Percentiles rank a stretch among this genome's conserved stretches.
These are phyloP conservation scores for Rhizopus stolonifer DNA, from an alignment of 371 early-diverging fungal genomes.

Conservation along the genomic window DNA sequence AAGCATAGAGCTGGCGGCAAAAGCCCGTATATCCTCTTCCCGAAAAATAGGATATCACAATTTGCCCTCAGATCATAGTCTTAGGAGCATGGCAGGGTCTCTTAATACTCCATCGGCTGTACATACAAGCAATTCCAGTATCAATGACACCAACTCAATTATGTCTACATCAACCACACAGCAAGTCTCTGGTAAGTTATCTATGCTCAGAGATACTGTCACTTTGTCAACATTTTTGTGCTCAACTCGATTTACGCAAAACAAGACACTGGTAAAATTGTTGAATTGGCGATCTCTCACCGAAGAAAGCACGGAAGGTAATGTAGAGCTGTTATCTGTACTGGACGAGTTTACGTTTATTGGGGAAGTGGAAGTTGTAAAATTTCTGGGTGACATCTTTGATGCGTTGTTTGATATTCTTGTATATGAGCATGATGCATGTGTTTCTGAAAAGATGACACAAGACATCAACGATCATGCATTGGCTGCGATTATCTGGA, in stretches of 20 bases:
- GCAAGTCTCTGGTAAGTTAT: constrained; percentile 27
- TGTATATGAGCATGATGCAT: constrained; percentile 30
- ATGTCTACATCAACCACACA: background rate
- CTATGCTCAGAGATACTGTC: constrained; percentile 52
- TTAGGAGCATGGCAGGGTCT: constrained; percentile 21
- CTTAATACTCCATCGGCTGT: constrained; percentile 13
- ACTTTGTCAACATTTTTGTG: constrained; percentile 57
- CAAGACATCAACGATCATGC: constrained; percentile 36
- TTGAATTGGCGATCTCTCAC: constrained; percentile 57
- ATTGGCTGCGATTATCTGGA: constrained; percentile 56
- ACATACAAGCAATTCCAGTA: constrained; percentile 7
- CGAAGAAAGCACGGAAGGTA: constrained; percentile 19
- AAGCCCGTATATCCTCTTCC: background rate
- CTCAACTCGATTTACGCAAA: constrained; percentile 70
- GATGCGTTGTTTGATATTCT: constrained; percentile 68
- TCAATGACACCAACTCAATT: background rate
- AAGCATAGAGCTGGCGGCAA: background rate
- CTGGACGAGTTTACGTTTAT: constrained; percentile 66
- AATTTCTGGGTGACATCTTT: constrained; percentile 67
- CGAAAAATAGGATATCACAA: constrained; percentile 19
- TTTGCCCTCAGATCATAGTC: constrained; percentile 22
- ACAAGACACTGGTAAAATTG: constrained; percentile 60
- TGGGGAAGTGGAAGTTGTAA: constrained; percentile 70
- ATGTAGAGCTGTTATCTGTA: constrained; percentile 44
- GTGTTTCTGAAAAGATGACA: background rate